phyloP scores from a whole-genome alignment of 441 rosid genomes.

The Erysimum cheiri region DNA sequence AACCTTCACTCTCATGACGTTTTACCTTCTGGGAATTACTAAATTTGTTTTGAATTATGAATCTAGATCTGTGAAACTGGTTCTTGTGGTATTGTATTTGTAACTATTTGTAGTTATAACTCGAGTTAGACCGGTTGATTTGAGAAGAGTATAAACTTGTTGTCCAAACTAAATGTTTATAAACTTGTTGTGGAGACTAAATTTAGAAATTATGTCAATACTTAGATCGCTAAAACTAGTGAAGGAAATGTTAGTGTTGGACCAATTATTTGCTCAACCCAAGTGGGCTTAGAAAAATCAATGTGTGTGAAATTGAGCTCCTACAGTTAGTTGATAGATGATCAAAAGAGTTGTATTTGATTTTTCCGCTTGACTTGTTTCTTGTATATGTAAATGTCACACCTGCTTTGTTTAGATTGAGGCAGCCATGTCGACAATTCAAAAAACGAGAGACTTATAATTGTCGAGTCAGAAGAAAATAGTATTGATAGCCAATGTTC shows the following conservation, averaged over 20 bases:
- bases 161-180: background rate
- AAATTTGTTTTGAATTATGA: conserved; percentile 10
- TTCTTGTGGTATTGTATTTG: background rate
- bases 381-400: conserved; percentile 6
- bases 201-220: too few species aligned
- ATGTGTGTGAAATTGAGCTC: too few species aligned
- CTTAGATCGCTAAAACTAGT: too few species aligned
- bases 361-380: background rate
- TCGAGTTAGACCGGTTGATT: background rate
- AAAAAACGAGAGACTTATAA: background rate
- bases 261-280: too few species aligned
- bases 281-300: too few species aligned
- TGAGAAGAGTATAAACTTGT: background rate
- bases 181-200: too few species aligned
- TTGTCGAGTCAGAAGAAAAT: conserved; percentile 1
- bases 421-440: conserved; percentile 4
- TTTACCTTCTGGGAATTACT: conserved; percentile 4
- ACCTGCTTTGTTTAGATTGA: conserved; percentile 1
- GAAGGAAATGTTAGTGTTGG: too few species aligned
- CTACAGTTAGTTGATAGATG: too few species aligned
- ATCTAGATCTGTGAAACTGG: conserved; percentile 20
- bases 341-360: too few species aligned
- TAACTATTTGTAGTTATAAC: background rate
- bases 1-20: background rate
- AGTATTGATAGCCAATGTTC: conserved; percentile 13